Evolutionary conservation across 768 basidiomycete genomes (phyloP).

Genomic region (Pisolithus orientalis): DNA sequence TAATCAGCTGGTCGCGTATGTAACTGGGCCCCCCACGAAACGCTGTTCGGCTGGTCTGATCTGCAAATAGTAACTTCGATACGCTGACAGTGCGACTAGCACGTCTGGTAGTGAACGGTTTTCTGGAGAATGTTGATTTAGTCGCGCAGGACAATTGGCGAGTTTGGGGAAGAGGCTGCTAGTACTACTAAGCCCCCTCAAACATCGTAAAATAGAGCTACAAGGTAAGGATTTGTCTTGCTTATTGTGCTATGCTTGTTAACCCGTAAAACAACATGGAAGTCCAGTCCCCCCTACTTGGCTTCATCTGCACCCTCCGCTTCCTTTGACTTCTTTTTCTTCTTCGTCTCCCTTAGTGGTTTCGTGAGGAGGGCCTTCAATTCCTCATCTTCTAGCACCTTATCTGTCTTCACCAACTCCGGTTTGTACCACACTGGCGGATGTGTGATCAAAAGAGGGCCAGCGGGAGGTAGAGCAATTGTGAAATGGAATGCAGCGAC

Average conservation of each 20-base stretch:
- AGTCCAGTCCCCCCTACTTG: slow-evolving; percentile 14
- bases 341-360: slow-evolving; percentile 84
- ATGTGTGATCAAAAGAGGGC: slow-evolving; percentile 82
- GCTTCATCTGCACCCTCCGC: slow-evolving; percentile 41
- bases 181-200: slow-evolving; percentile 11
- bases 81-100: slow-evolving; percentile 83
- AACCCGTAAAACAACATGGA: slow-evolving; percentile 11
- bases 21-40: slow-evolving; percentile 6
- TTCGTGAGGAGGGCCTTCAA: slow-evolving; percentile 72
- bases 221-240: slow-evolving; percentile 4
- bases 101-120: slow-evolving; percentile 77
- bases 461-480: slow-evolving; percentile 84
- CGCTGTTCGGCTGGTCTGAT: not conserved
- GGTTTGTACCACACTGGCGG: slow-evolving; percentile 91
- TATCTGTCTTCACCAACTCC: slow-evolving; percentile 84
- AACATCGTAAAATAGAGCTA: slow-evolving; percentile 3
- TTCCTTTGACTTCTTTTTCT: slow-evolving; percentile 76
- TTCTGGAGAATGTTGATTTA: slow-evolving; percentile 85
- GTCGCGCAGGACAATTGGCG: slow-evolving; percentile 74
- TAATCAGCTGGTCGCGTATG: slow-evolving; percentile 71
- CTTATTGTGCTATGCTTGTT: slow-evolving; percentile 12
- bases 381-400: slow-evolving; percentile 84
- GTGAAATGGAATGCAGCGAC: slow-evolving; percentile 98
- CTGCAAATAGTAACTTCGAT: slow-evolving; percentile 50
- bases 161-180: slow-evolving; percentile 68